Evolutionary conservation across 169 alveolate species (phyloP).

Genomic region (Plasmodium vinckei): DNA sequence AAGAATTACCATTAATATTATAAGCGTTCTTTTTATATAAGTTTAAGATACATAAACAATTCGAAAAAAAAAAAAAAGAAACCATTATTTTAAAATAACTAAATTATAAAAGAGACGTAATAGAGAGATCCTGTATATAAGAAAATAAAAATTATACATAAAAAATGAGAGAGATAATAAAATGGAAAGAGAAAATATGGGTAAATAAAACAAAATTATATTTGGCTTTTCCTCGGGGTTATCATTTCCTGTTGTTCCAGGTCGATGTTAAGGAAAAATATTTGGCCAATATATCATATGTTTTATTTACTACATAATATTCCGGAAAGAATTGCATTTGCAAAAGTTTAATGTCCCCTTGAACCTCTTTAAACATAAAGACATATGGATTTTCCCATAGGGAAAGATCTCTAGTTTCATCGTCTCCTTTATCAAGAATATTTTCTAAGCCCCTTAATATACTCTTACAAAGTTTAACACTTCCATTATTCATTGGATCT

Average conservation of each 20-base stretch:
- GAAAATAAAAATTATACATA: constrained; percentile 1
- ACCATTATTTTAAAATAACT: constrained; percentile 4
- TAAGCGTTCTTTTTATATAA: constrained; percentile 16
- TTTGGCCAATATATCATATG: constrained; percentile 82
- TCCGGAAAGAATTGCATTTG: constrained; percentile 87
- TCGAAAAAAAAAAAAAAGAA: constrained; percentile 14
- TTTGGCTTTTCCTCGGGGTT: background rate
- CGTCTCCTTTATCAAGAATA: constrained; percentile 86
- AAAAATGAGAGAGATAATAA: constrained; percentile 11
- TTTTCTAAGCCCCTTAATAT: constrained; percentile 88
- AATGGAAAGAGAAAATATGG: background rate
- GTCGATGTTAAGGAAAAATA: constrained; percentile 76
- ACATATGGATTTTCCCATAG: constrained; percentile 90
- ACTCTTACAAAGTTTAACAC: constrained; percentile 88
- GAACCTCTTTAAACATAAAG: constrained; percentile 86
- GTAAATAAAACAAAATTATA: background rate
- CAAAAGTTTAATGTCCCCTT: constrained; percentile 81
- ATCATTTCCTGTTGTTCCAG: constrained; percentile 75
- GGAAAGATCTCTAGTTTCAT: constrained; percentile 82
- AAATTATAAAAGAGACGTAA: constrained; percentile 2
- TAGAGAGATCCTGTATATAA: background rate
- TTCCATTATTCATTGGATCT: constrained; percentile 89
- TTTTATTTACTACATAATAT: constrained; percentile 82
- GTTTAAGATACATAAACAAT: constrained; percentile 66
- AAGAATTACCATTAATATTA: background rate